Evolutionary conservation across 78 protist species (phyloP), one percentile per base, ranked within the genome.

Genomic region (Protostelium mycophagum): DNA sequence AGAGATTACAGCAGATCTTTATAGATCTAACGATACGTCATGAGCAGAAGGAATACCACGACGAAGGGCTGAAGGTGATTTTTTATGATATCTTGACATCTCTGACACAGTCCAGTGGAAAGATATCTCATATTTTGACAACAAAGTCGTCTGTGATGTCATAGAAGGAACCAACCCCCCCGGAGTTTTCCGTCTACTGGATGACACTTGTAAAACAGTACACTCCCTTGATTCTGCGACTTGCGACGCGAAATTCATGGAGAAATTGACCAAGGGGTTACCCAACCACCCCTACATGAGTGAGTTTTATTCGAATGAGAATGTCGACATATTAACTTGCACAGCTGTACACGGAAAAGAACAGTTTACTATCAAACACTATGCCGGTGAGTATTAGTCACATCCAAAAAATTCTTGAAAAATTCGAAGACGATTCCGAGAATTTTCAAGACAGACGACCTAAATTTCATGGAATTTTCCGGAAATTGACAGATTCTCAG

Each of bases 51-150:
- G 97, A 96, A 85, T 97, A 97, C 88, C 94, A 63, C 37, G 87
- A 84, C n/a, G 99, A 98, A 83, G 98, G 98, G 37, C 91, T 98
- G 88, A 87, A n/a, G n/a, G n/a, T n/a, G n/a, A n/a, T n/a, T n/a
- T n/a, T n/a, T n/a, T n/a, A n/a, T n/a, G n/a, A n/a, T n/a, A n/a
- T n/a, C n/a, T n/a, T n/a, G n/a, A n/a, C n/a, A n/a, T n/a, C n/a
- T n/a, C n/a, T n/a, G n/a, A n/a, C n/a, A n/a, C n/a, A n/a, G n/a
- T n/a, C 31, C 73, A 93, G 73, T 98, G 99, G 99, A 94, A 95
- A 34, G 90, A 88, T 28, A 95, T 96, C 90, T 38, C 87, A 36
- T 97, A 88, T 84, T 97, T 97, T 89, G 92, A 97, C 91, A 97
- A 97, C 95, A 91, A 96, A 89, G 86, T 97, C 37, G 97, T 96